Base-by-base conservation (phyloP, 1,139 yeast genomes). In the Suhomyces terraborum region DNA sequence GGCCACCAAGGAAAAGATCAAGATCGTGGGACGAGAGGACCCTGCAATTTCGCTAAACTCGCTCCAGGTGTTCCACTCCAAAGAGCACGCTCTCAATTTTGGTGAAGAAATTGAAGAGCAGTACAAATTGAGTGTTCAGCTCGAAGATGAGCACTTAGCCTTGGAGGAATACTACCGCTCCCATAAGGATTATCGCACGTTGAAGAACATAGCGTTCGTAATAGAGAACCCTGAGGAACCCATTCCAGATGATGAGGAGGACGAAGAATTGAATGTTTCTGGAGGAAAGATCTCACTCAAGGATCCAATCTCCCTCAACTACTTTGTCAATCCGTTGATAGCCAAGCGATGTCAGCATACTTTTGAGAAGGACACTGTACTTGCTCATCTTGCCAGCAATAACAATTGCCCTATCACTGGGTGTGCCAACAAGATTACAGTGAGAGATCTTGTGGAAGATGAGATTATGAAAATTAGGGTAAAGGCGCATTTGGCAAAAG, bases 261-360 rank as follows among this genome's bases (percentile, higher is more conserved):
- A 79, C 24, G 84, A 78, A 9, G 88, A 82, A 14, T 43, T 84
- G 30, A 76, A 72, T 32, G 73, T 84, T 4, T 78, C 78, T 3
- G 94, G 93, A 38, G 93, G 93, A 27, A 77, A 67, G 38, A 67
- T 85, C 14, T 79, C 82, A 32, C 58, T 85, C 41, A 72, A 69
- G 29, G 88, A 88, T 56, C 91, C 93, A 0, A 67, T 84, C 9
- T 78, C 88, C 0, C 59, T 76, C 47, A 66, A 72, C 42, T 59
- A 64, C 29, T 82, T 76, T 56, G 64, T 56, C 21, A 61, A 62
- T 3, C 93, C 94, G 1, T 67, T 77, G 51, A 71, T 66, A 19
- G 78, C 84, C 4, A 61, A 54, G 24, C 59, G 54, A 29, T 85
- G 94, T 59, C 66, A 67, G 1, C 94, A 85, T 59, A 77, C 79